Conservation (phyloP, 1,284 basidiomycete genomes). For the Phenoliferia sp. region DNA sequence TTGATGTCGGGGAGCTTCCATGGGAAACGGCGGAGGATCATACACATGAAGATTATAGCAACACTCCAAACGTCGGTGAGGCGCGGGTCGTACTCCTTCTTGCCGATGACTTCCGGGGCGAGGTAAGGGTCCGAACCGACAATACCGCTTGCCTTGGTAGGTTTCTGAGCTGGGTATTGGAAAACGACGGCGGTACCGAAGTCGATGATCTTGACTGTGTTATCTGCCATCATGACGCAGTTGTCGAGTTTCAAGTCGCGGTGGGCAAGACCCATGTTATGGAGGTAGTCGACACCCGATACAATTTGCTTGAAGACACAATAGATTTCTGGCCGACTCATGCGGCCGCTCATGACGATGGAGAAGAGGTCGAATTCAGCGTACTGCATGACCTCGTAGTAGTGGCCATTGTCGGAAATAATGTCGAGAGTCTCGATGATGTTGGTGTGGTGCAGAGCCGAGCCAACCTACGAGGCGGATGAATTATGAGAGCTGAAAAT, state of each 20-base stretch:
- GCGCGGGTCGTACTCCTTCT: conserved; percentile 83
- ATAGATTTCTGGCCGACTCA: conserved; percentile 96
- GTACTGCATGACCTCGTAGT: conserved; percentile 99
- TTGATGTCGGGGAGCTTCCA: conserved; percentile 98
- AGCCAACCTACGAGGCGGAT: conserved; percentile 60
- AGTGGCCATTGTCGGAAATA: conserved; percentile 94
- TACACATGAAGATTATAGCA: conserved; percentile 99
- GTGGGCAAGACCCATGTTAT: conserved; percentile 94
- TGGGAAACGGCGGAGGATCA: conserved; percentile 94
- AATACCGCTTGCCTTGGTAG: conserved; percentile 76
- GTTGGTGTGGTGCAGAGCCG: conserved; percentile 89
- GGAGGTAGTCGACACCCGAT: conserved; percentile 95
- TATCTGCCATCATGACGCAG: conserved; percentile 92
- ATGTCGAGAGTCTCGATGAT: conserved; percentile 99
- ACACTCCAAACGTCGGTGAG: conserved; percentile 98
- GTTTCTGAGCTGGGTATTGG: conserved; percentile 88
- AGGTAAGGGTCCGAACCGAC: conserved; percentile 98
- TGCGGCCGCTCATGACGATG: conserved; percentile 99
- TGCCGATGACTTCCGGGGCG: conserved; percentile 85
- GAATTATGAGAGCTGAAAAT: too few relatives aligned
- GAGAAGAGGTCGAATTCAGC: conserved; percentile 97
- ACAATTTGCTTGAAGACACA: conserved; percentile 99
- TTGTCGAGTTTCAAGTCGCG: conserved; percentile 99
- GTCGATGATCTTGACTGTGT: conserved; percentile 98
- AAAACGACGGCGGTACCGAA: conserved; percentile 99